Evolutionary conservation across 176 grass and related monocot genomes (phyloP).

Genomic region (Phoenix roebelenii): DNA sequence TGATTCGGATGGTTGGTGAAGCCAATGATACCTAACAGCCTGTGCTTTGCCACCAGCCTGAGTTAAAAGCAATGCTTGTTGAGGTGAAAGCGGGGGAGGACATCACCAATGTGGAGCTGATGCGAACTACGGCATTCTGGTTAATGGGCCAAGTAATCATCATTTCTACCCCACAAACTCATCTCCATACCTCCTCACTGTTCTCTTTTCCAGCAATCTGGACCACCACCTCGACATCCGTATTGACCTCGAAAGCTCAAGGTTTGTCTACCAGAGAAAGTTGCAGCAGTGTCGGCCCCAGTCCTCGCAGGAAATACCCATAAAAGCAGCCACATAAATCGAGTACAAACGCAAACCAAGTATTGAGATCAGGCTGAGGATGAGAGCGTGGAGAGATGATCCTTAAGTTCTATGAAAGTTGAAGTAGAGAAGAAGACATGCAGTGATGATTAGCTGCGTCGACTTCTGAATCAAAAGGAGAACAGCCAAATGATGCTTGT

Average conservation of each 20-base stretch:
- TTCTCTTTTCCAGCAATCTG: neutral
- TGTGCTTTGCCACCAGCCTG: neutral
- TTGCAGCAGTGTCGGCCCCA: neutral
- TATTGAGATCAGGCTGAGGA: neutral
- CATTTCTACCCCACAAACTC: too few relatives aligned
- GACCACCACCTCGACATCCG: neutral
- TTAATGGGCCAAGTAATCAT: neutral
- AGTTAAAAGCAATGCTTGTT: neutral
- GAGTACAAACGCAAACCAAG: neutral
- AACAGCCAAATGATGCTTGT: neutral
- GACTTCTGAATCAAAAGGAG: neutral
- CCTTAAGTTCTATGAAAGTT: neutral
- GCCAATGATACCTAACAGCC: neutral
- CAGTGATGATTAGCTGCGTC: conserved; percentile 4
- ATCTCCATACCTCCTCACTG: neutral
- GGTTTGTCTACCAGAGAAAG: neutral
- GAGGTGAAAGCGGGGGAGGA: neutral
- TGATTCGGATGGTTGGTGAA: neutral
- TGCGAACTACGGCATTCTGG: neutral
- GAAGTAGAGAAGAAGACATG: neutral
- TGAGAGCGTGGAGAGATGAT: neutral
- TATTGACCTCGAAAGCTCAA: neutral
- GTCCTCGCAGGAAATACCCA: neutral
- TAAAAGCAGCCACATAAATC: neutral
- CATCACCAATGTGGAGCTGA: neutral